A percentile compares a stretch with the other conserved stretches of the same genome.
phyloP scores from a whole-genome alignment of 345 rosid genomes.

The Camelina sativa region DNA sequence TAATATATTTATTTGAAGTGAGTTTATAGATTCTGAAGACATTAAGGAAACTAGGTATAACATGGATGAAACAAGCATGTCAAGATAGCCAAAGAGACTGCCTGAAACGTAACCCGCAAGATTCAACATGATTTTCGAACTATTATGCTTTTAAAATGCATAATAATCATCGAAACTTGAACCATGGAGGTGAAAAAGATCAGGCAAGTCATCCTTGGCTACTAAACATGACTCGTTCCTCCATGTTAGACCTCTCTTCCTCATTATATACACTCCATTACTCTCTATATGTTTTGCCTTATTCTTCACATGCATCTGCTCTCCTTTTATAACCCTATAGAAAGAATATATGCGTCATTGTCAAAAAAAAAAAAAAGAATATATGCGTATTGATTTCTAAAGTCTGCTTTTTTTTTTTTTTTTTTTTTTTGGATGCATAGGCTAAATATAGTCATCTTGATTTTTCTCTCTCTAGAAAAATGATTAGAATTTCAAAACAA shows the following conservation, averaged over 20 bases:
- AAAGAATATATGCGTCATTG: slow-evolving; percentile 35
- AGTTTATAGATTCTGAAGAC: not conserved
- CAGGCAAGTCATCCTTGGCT: slow-evolving; percentile 51
- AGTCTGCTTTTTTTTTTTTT: slow-evolving; percentile 17
- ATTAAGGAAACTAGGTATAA: slow-evolving; percentile 3
- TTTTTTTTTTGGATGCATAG: slow-evolving; percentile 2
- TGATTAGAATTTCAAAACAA: too few relatives aligned
- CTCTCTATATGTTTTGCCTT: slow-evolving; percentile 13
- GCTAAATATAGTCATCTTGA: slow-evolving; percentile 38
- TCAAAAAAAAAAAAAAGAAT: slow-evolving; percentile 21
- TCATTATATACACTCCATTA: slow-evolving; percentile 23
- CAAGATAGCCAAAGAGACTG: slow-evolving; percentile 42
- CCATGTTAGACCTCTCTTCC: slow-evolving; percentile 40
- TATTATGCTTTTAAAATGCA: slow-evolving; percentile 19
- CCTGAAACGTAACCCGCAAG: slow-evolving; percentile 1
- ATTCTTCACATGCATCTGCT: slow-evolving; percentile 18
- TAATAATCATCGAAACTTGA: slow-evolving; percentile 23
- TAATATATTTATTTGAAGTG: not conserved
- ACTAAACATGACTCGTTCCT: slow-evolving; percentile 39
- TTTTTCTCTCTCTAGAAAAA: not conserved
- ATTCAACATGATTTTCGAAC: not conserved
- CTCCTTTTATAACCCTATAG: slow-evolving; percentile 31
- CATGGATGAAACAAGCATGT: slow-evolving; percentile 37
- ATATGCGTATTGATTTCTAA: slow-evolving; percentile 27
- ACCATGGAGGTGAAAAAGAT: slow-evolving; percentile 35